phyloP scores from a whole-genome alignment of 2,329 filamentous ascomycete genomes.

The Fusarium compactum region DNA sequence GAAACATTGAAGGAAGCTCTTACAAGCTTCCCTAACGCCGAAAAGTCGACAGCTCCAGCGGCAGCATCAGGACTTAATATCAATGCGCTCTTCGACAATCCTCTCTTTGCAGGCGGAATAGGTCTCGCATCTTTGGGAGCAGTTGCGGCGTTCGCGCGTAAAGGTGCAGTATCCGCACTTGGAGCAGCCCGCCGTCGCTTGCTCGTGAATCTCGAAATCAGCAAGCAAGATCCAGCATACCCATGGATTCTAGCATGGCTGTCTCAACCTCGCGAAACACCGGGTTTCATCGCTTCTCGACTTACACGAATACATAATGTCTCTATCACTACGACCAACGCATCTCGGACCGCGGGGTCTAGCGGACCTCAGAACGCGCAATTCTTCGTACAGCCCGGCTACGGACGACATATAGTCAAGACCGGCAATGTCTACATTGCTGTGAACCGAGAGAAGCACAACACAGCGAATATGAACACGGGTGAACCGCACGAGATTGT shows the following conservation, averaged over 20 bases:
- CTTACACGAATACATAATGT: slow-evolving; percentile 72
- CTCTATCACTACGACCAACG: slow-evolving; percentile 69
- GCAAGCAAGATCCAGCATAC: slow-evolving; percentile 92
- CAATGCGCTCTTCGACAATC: slow-evolving; percentile 72
- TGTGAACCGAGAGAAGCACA: slow-evolving; percentile 87
- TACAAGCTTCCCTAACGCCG: slow-evolving; percentile 41
- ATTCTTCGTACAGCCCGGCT: slow-evolving; percentile 91
- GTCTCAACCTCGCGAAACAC: slow-evolving; percentile 78
- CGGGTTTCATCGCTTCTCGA: slow-evolving; percentile 69
- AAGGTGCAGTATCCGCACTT: slow-evolving; percentile 78
- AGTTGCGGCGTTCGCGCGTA: slow-evolving; percentile 82
- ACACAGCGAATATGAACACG: slow-evolving; percentile 81
- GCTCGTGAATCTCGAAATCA: slow-evolving; percentile 96
- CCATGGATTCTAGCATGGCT: slow-evolving; percentile 96
- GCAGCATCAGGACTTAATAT: slow-evolving; percentile 58
- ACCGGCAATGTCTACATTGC: slow-evolving; percentile 89
- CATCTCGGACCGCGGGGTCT: slow-evolving; percentile 67
- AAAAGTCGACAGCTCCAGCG: slow-evolving; percentile 50
- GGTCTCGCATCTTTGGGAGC: slow-evolving; percentile 92
- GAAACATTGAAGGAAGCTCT: slow-evolving; percentile 33
- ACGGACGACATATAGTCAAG: slow-evolving; percentile 87
- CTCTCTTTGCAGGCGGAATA: slow-evolving; percentile 78
- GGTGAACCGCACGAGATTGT: slow-evolving; percentile 96
- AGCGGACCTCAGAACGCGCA: slow-evolving; percentile 80
- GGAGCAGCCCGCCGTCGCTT: slow-evolving; percentile 83